Evolutionary conservation across 1,284 basidiomycete species (phyloP).

Genomic region (Fomitopsis pinicola): DNA sequence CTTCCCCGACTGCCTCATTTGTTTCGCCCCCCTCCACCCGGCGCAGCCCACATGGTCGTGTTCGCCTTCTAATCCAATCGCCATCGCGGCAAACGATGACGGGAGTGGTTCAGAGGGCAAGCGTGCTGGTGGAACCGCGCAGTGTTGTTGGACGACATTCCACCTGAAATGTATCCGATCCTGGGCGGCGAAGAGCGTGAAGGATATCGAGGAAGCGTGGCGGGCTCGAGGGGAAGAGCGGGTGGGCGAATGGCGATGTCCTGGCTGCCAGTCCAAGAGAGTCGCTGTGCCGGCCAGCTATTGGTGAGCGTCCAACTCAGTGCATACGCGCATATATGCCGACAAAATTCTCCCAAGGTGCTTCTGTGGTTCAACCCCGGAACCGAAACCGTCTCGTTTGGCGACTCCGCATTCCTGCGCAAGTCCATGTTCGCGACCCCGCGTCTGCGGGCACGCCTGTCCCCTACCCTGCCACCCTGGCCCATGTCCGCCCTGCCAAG

Average conservation of each 20-base stretch:
- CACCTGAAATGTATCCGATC: constrained; percentile 77
- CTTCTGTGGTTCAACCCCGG: constrained; percentile 75
- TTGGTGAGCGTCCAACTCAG: constrained; percentile 37
- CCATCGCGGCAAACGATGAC: constrained; percentile 31
- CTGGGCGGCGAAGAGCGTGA: constrained; percentile 79
- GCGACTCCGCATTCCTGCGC: constrained; percentile 86
- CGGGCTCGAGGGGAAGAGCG: constrained; percentile 64
- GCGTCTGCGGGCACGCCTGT: constrained; percentile 67
- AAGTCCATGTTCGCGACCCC: constrained; percentile 65
- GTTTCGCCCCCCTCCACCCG: constrained; percentile 70
- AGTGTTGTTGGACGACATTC: constrained; percentile 82
- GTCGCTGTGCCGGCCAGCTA: constrained; percentile 64
- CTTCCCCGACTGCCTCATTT: constrained; percentile 78
- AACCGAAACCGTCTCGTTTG: constrained; percentile 65
- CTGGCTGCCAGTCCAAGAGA: constrained; percentile 80
- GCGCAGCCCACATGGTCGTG: constrained; percentile 78
- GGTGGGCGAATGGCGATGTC: constrained; percentile 81
- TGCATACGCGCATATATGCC: not conserved
- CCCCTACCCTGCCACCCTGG: constrained; percentile 70
- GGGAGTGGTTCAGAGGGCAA: constrained; percentile 9
- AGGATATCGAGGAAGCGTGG: constrained; percentile 73
- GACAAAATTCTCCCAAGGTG: constrained; percentile 44
- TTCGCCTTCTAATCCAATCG: constrained; percentile 51
- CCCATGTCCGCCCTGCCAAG: constrained; percentile 71
- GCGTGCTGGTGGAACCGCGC: constrained; percentile 28